A percentile compares a stretch with the other conserved stretches of the same genome.
Evolutionary conservation across 2,329 filamentous ascomycete species (phyloP).

Genomic region (Pseudocercospora eumusae): DNA sequence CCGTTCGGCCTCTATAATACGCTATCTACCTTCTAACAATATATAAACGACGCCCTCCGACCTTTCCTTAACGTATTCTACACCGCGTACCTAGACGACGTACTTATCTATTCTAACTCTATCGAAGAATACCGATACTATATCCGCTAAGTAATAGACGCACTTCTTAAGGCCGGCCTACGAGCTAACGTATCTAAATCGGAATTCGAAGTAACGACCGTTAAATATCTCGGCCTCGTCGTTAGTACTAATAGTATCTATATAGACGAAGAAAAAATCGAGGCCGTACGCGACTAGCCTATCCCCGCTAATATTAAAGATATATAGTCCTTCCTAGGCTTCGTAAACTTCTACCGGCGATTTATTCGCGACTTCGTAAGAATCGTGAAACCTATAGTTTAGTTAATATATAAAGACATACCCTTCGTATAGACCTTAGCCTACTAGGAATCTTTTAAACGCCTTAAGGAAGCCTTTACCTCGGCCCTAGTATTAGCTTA

Average conservation of each 20-base stretch:
- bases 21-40: slow-evolving; percentile 33
- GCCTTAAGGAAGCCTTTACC: not conserved
- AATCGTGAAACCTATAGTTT: not conserved
- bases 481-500: not conserved
- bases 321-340: no score
- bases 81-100: slow-evolving; percentile 38
- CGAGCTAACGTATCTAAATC: slow-evolving; percentile 21
- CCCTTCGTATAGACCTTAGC: not conserved
- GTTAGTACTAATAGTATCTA: slow-evolving; percentile 9
- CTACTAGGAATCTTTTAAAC: not conserved
- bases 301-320: not conserved
- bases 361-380: not conserved
- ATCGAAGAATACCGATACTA: slow-evolving; percentile 11
- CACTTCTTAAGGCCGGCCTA: slow-evolving; percentile 11
- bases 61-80: slow-evolving; percentile 24
- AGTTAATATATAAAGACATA: not conserved
- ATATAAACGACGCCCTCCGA: slow-evolving; percentile 32
- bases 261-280: not conserved
- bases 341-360: no score
- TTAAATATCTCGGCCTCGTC: slow-evolving; percentile 26
- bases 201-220: slow-evolving; percentile 15
- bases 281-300: slow-evolving; percentile 1
- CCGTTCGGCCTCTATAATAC: slow-evolving; percentile 33
- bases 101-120: slow-evolving; percentile 34
- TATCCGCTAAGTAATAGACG: slow-evolving; percentile 8